A percentile compares a stretch with the other conserved stretches of the same genome.
Evolutionary conservation across 768 basidiomycete species (phyloP).

Genomic region (Mycena pura): DNA sequence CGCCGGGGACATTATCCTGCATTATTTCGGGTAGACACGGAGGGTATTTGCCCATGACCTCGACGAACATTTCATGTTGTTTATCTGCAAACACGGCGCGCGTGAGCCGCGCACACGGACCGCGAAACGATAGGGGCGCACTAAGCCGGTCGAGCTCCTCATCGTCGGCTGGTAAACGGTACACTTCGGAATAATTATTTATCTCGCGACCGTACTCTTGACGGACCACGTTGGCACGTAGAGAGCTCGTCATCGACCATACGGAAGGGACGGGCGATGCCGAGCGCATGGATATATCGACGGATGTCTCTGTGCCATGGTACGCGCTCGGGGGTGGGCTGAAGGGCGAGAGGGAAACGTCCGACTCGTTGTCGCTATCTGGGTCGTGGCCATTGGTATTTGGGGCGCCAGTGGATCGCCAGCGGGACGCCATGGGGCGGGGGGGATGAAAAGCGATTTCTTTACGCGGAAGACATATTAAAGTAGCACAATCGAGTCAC

Average conservation of each 20-base stretch:
- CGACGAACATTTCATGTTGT: slow-evolving; percentile 70
- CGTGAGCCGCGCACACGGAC: slow-evolving; percentile 10
- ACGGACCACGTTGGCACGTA: slow-evolving; percentile 63
- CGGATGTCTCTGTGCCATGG: slow-evolving; percentile 62
- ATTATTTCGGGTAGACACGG: slow-evolving; percentile 63
- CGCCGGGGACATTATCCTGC: slow-evolving; percentile 61
- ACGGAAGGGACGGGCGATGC: slow-evolving; percentile 73
- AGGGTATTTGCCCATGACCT: slow-evolving; percentile 72
- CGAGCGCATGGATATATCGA: slow-evolving; percentile 66
- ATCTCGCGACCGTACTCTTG: slow-evolving; percentile 73
- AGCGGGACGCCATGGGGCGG: slow-evolving; percentile 17
- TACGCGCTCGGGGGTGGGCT: slow-evolving; percentile 45
- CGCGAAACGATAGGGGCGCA: slow-evolving; percentile 37
- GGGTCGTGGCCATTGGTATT: too few relatives aligned
- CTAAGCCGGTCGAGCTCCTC: slow-evolving; percentile 76
- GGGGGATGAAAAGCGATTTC: background rate
- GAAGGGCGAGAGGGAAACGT: slow-evolving; percentile 48
- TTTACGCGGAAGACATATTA: slow-evolving; percentile 15
- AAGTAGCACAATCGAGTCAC: slow-evolving; percentile 11
- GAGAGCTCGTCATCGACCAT: slow-evolving; percentile 68
- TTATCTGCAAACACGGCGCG: slow-evolving; percentile 54
- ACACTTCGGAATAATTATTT: slow-evolving; percentile 83
- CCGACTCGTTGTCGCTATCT: slow-evolving; percentile 54
- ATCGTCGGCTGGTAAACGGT: slow-evolving; percentile 79
- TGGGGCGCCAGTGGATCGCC: slow-evolving; percentile 28